These are phyloP conservation scores for Panicum miliaceum DNA, from an alignment of 176 grass and related monocot species.

Conservation along the genomic window DNA sequence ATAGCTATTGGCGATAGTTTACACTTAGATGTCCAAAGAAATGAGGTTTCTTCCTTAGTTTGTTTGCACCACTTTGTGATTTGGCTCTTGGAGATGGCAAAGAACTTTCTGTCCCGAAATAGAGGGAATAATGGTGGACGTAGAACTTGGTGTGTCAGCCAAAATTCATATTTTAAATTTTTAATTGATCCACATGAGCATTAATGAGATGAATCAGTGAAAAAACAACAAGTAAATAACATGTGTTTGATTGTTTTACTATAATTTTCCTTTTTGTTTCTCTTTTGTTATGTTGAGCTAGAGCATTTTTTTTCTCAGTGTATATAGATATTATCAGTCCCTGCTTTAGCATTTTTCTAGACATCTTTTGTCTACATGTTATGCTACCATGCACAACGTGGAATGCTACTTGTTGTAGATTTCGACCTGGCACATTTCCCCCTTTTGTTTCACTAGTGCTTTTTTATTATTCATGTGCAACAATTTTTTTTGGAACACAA, in stretches of 20 bases:
- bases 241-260: not conserved
- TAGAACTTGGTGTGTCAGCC: not conserved
- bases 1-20: not conserved
- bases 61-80: not conserved
- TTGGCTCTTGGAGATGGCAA: not conserved
- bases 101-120: not conserved
- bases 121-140: not conserved
- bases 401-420: not conserved
- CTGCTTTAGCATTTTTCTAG: not conserved
- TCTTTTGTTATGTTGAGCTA: not conserved
- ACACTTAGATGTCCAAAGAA: not conserved
- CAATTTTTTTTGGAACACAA: not conserved
- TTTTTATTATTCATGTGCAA: not conserved
- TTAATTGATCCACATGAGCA: not conserved
- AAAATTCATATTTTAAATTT: not conserved
- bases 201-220: not conserved
- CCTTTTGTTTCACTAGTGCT: not conserved
- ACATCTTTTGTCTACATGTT: conserved; percentile 9
- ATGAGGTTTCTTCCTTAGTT: not conserved
- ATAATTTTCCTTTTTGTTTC: not conserved
- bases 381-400: not conserved
- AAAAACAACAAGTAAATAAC: not conserved
- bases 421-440: not conserved
- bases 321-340: not conserved
- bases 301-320: not conserved